phyloP scores from a whole-genome alignment of 2,329 filamentous ascomycete species.

The Arthroderma sp. region DNA sequence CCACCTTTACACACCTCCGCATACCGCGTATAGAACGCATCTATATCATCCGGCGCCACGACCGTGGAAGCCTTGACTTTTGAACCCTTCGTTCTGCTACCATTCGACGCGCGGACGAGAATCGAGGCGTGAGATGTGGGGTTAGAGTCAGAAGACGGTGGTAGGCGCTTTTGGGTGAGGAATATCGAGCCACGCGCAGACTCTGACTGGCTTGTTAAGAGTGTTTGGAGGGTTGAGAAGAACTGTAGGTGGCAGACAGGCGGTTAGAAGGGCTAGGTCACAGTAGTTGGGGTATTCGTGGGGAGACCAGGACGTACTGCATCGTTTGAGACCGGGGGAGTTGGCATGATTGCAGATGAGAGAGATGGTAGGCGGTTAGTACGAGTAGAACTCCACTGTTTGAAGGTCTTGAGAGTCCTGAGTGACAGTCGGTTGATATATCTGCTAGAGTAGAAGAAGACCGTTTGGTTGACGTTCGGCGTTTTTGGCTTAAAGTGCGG shows the following conservation, averaged over 20 bases:
- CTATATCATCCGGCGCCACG: constrained; percentile 61
- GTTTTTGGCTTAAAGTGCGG: not conserved
- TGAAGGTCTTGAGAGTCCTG: not conserved
- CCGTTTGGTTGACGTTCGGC: not conserved
- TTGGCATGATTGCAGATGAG: constrained; percentile 5
- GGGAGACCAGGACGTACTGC: constrained; percentile 21
- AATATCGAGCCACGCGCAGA: constrained; percentile 30
- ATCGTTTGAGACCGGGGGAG: constrained; percentile 25
- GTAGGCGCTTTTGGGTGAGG: constrained; percentile 31
- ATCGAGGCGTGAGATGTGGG: constrained; percentile 50
- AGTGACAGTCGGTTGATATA: not conserved
- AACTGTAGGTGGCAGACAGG: constrained; percentile 20
- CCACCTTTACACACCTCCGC: constrained; percentile 82
- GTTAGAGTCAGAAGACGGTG: constrained; percentile 2
- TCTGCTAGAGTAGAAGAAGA: not conserved
- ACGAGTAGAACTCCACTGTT: no score
- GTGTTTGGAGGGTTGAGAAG: constrained; percentile 27
- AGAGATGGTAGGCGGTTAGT: not conserved
- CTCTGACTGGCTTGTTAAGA: constrained; percentile 28
- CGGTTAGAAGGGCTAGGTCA: not conserved
- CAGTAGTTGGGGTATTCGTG: not conserved
- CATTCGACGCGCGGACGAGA: constrained; percentile 73
- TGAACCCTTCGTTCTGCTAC: constrained; percentile 47
- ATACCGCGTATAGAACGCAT: constrained; percentile 70
- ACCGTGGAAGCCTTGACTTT: constrained; percentile 71